A percentile compares a stretch with the other conserved stretches of the same genome.
Conservation (phyloP, 2,329 filamentous ascomycete genomes). For the Pseudogymnoascus sp. region DNA sequence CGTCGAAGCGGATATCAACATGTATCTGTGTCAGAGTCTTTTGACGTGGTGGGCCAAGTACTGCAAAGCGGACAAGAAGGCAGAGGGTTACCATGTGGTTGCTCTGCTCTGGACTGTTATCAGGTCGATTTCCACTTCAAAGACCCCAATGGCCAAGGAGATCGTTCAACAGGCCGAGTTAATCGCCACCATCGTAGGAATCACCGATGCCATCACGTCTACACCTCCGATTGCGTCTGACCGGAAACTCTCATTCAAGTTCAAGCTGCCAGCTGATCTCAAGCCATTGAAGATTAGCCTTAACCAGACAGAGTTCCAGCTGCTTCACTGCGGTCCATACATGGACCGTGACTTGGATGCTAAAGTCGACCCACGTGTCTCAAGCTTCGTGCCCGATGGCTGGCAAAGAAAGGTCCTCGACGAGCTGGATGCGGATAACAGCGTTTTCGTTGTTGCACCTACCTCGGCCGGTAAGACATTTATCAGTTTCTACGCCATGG, state of each 20-base stretch:
- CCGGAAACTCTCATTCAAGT: conserved; percentile 39
- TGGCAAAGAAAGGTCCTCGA: conserved; percentile 73
- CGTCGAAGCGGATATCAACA: conserved; percentile 29
- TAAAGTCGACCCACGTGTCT: conserved; percentile 57
- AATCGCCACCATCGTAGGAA: conserved; percentile 27
- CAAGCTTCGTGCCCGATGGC: conserved; percentile 62
- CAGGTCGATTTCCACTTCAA: conserved; percentile 32
- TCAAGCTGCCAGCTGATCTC: conserved; percentile 30
- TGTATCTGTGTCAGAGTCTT: conserved; percentile 43
- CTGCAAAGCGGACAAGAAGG: conserved; percentile 29
- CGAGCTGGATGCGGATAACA: conserved; percentile 61
- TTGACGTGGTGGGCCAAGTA: conserved; percentile 41
- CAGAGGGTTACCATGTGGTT: conserved; percentile 34
- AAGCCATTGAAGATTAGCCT: conserved; percentile 29
- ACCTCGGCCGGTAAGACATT: conserved; percentile 79
- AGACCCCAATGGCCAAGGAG: conserved; percentile 35
- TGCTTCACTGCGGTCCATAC: conserved; percentile 63
- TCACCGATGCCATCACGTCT: conserved; percentile 27
- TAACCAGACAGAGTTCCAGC: conserved; percentile 53
- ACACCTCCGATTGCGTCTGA: conserved; percentile 23
- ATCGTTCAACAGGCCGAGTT: conserved; percentile 31
- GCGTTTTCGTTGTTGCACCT: conserved; percentile 68
- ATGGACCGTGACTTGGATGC: conserved; percentile 70
- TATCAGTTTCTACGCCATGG: conserved; percentile 80
- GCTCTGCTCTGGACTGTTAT: conserved; percentile 41